A percentile compares a stretch with the other conserved stretches of the same genome.
Evolutionary conservation across 805 yeast species (phyloP).

Genomic region (Candida sithepensis): DNA sequence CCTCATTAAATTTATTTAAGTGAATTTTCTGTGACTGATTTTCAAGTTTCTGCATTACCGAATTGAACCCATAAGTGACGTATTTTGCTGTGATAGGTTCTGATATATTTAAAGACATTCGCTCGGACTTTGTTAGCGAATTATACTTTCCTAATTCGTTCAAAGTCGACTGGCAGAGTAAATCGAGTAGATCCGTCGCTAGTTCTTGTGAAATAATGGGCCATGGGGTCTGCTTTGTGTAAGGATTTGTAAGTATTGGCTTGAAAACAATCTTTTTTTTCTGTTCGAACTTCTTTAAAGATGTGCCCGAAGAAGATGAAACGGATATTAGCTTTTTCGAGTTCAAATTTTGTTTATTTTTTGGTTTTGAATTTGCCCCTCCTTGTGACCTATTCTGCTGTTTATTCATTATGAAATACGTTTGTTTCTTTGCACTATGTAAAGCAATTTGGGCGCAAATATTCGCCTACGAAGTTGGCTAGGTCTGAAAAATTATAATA

Average conservation of each 20-base stretch:
- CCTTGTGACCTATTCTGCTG: background rate
- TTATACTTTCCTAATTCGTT: slow-evolving; percentile 15
- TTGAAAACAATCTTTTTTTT: slow-evolving; percentile 56
- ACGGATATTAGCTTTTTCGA: background rate
- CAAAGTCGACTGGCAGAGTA: slow-evolving; percentile 10
- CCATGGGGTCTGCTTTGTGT: slow-evolving; percentile 41
- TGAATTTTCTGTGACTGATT: slow-evolving; percentile 21
- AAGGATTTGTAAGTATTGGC: slow-evolving; percentile 64
- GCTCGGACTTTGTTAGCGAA: slow-evolving; percentile 24
- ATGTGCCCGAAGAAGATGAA: background rate
- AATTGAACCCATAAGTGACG: slow-evolving; percentile 51
- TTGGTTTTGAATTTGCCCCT: background rate
- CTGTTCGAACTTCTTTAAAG: slow-evolving; percentile 43
- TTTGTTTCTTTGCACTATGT: too few relatives aligned
- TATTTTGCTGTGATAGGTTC: slow-evolving; percentile 27
- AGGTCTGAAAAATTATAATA: too few relatives aligned
- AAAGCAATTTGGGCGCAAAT: too few relatives aligned
- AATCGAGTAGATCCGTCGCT: slow-evolving; percentile 30
- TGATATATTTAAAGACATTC: slow-evolving; percentile 13
- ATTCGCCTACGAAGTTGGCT: too few relatives aligned
- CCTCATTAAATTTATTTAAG: slow-evolving; percentile 14
- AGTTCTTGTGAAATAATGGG: slow-evolving; percentile 36
- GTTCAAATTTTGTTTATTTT: background rate
- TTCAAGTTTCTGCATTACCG: slow-evolving; percentile 47
- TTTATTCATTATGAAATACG: slow-evolving; percentile 11